A percentile compares a stretch with the other conserved stretches of the same genome.
Conservation (phyloP, 441 rosid species). For the Eugenia klotzschiana region DNA sequence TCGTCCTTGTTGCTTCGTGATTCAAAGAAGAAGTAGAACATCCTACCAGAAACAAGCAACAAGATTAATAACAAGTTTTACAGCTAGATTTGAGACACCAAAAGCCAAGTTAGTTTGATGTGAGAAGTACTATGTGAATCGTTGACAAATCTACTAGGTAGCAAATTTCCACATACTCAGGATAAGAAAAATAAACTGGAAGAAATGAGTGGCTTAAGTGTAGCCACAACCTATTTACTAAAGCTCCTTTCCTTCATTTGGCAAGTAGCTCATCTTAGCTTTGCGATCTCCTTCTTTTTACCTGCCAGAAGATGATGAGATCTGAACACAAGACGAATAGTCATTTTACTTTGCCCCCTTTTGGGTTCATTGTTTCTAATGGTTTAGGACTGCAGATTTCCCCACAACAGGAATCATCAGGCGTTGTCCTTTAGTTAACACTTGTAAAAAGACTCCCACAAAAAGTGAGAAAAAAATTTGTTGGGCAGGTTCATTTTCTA, state of each 20-base stretch:
- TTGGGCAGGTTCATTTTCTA: not conserved
- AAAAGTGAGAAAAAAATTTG: not conserved
- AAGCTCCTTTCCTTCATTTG: not conserved
- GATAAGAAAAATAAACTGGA: not conserved
- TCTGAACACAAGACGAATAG: not conserved
- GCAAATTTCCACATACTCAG: not conserved
- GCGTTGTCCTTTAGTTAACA: not conserved
- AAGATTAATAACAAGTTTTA: not conserved
- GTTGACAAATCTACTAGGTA: not conserved
- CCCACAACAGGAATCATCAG: not conserved
- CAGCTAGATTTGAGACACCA: not conserved
- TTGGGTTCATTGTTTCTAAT: not conserved
- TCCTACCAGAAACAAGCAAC: slow-evolving; percentile 20
- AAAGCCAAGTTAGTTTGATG: not conserved
- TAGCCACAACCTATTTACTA: not conserved
- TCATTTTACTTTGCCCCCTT: not conserved
- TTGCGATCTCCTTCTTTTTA: not conserved
- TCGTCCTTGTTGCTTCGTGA: slow-evolving; percentile 56
- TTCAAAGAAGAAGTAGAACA: slow-evolving; percentile 94
- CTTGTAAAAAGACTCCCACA: not conserved
- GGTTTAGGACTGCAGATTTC: not conserved
- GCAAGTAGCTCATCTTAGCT: not conserved
- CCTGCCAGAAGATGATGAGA: not conserved
- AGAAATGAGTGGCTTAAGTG: not conserved
- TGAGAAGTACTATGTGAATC: not conserved